phyloP scores from a whole-genome alignment of 345 rosid genomes.

The Eucalyptus pauciflora region DNA sequence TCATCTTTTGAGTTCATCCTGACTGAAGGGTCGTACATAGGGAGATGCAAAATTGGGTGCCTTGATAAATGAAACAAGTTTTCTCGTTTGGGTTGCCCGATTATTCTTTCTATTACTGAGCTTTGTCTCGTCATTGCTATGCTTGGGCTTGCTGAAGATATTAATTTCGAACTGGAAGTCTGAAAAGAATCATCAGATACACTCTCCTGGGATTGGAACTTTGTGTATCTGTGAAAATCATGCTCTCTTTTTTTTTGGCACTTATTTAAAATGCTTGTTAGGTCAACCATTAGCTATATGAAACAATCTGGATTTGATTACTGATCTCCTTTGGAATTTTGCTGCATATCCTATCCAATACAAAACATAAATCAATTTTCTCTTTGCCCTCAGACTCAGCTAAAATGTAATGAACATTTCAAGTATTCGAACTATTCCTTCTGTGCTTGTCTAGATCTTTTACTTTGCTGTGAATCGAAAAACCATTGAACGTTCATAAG shows the following conservation, averaged over 20 bases:
- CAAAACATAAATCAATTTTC: background rate
- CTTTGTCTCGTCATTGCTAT: background rate
- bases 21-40: background rate
- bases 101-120: background rate
- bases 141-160: background rate
- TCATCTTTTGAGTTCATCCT: background rate
- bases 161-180: background rate
- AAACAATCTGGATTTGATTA: background rate
- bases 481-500: slow-evolving; percentile 48
- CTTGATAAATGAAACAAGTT: background rate
- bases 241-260: background rate
- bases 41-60: background rate
- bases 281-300: background rate
- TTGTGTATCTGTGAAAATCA: background rate
- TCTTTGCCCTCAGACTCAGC: background rate
- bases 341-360: background rate
- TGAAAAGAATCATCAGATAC: background rate
- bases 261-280: background rate
- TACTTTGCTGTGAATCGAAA: slow-evolving; percentile 43
- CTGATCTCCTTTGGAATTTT: background rate
- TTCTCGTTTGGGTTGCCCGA: background rate
- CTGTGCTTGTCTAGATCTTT: background rate
- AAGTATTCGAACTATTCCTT: background rate
- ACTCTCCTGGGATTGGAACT: background rate
- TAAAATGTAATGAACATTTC: too few relatives aligned